These are phyloP conservation scores for Corinectria fuckeliana DNA, from an alignment of 2,329 filamentous ascomycete species.

Conservation along the genomic window DNA sequence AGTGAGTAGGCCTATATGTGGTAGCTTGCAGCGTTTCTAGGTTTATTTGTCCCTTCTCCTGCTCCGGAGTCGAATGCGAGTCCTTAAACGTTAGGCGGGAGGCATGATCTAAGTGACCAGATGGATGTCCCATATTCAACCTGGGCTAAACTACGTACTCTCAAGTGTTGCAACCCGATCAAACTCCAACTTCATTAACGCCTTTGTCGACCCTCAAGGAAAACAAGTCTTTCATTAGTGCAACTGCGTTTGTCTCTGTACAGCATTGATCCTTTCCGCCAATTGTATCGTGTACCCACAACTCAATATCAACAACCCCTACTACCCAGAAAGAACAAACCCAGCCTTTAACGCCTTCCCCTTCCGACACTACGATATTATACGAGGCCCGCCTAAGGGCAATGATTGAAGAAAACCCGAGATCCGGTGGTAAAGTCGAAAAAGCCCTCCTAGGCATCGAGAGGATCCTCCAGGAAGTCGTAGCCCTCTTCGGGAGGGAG, in stretches of 20 bases:
- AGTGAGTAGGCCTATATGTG: no score
- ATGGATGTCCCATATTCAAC: no score
- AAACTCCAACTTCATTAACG: neutral
- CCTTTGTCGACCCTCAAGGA: no score
- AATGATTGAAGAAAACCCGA: neutral
- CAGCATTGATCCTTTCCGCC: constrained; percentile 1
- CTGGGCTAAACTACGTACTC: no score
- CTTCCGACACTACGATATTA: neutral
- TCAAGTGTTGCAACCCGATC: no score
- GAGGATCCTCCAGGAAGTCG: constrained; percentile 65
- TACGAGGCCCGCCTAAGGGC: neutral
- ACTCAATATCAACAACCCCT: neutral
- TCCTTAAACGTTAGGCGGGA: neutral
- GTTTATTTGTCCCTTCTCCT: neutral
- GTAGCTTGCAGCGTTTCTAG: no score
- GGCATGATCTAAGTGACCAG: neutral
- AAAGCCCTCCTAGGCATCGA: constrained; percentile 54
- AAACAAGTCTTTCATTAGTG: constrained; percentile 3
- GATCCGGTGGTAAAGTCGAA: neutral
- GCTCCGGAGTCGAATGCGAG: neutral
- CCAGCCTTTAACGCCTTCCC: constrained; percentile 15
- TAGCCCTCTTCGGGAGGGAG: constrained; percentile 86
- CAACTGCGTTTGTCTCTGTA: neutral
- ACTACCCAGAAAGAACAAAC: neutral
- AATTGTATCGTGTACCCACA: neutral